A percentile compares a stretch with the other conserved stretches of the same genome.
Conservation (phyloP, 2,329 filamentous ascomycete species). For the Pseudodiploospora longispora region DNA sequence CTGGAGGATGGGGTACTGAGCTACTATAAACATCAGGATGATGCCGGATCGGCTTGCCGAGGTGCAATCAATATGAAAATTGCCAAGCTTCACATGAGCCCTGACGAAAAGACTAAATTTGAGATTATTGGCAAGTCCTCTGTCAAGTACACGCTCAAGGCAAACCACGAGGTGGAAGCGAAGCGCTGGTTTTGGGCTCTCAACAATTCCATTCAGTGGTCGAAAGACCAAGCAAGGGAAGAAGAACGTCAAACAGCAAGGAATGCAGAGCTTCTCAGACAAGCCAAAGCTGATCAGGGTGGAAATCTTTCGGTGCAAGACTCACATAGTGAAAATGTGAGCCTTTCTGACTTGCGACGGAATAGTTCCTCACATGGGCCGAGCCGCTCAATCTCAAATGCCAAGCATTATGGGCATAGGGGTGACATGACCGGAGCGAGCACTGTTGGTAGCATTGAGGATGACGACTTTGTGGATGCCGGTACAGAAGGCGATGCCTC, state of each 20-base stretch:
- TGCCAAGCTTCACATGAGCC: constrained; percentile 87
- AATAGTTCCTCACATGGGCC: constrained; percentile 36
- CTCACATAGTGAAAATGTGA: constrained; percentile 44
- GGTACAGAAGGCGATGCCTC: constrained; percentile 36
- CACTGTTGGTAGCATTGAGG: constrained; percentile 41
- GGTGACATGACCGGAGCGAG: constrained; percentile 32
- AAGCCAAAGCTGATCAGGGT: constrained; percentile 71
- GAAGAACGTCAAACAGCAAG: constrained; percentile 70
- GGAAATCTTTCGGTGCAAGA: constrained; percentile 39
- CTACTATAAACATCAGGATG: constrained; percentile 99
- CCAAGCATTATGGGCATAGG: constrained; percentile 23
- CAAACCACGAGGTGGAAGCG: constrained; percentile 95
- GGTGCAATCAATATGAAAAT: constrained; percentile 99
- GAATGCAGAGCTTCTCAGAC: constrained; percentile 65
- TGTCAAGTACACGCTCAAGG: constrained; percentile 95
- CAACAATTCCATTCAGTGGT: constrained; percentile 98
- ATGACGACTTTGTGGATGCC: constrained; percentile 44
- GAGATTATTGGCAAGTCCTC: constrained; percentile 98
- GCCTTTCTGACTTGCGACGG: constrained; percentile 35
- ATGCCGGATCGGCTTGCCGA: constrained; percentile 89
- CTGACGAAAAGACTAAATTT: constrained; percentile 94
- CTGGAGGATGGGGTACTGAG: constrained; percentile 94
- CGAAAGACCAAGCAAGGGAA: constrained; percentile 92
- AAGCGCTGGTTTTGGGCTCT: constrained; percentile 99
- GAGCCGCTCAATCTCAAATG: constrained; percentile 19